Conservation (phyloP, 73 alveolate species). For the Tetrahymena borealis region DNA sequence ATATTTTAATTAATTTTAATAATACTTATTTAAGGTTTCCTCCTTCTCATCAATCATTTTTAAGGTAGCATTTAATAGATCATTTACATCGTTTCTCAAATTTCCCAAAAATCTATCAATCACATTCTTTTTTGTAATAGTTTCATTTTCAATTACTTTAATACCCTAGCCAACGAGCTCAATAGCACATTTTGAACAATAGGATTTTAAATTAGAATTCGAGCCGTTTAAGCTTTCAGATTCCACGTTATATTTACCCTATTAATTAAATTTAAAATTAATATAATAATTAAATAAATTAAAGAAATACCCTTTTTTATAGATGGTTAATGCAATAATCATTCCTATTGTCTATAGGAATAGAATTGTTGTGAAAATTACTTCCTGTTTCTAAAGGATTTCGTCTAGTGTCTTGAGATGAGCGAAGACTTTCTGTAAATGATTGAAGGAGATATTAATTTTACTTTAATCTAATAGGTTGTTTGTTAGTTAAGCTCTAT, state of each 20-base stretch:
- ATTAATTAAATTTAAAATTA: not conserved
- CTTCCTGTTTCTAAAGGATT: not conserved
- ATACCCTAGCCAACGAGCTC: not conserved
- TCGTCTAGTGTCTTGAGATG: not conserved
- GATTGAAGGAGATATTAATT: not conserved
- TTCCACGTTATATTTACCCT: not conserved
- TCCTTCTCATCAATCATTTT: not conserved
- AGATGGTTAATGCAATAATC: not conserved
- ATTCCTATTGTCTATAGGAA: not conserved
- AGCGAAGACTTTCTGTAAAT: not conserved
- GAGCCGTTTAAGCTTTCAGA: not conserved
- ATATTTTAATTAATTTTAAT: not conserved
- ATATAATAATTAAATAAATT: not conserved
- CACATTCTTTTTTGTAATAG: not conserved
- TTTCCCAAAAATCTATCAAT: not conserved
- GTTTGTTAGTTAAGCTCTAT: not conserved
- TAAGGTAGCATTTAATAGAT: not conserved
- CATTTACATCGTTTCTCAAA: not conserved
- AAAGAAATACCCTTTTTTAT: not conserved
- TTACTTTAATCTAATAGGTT: not conserved
- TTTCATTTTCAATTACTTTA: not conserved
- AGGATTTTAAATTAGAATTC: not conserved
- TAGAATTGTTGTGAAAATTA: not conserved
- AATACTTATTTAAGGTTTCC: not conserved
- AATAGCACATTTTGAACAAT: not conserved